These are phyloP conservation scores for Podila epigama DNA, from an alignment of 192 early-diverging fungal genomes.

Conservation along the genomic window DNA sequence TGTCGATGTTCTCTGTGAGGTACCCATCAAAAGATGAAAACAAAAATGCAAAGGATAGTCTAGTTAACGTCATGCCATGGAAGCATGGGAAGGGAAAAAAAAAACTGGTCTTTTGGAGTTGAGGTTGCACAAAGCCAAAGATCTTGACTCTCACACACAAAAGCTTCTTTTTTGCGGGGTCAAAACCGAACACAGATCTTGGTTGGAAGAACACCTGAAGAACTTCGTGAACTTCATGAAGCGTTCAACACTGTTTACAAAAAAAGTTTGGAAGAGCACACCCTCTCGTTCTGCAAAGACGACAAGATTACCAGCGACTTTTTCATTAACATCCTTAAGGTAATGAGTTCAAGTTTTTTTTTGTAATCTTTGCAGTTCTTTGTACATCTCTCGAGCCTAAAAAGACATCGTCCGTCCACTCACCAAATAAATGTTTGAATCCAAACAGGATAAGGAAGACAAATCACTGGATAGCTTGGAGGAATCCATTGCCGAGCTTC, in stretches of 20 bases:
- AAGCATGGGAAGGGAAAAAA: neutral
- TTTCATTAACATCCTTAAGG: slow-evolving; percentile 25
- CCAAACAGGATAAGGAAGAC: slow-evolving; percentile 34
- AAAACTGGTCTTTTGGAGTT: neutral
- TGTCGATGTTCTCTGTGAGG: slow-evolving; percentile 45
- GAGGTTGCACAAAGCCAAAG: neutral
- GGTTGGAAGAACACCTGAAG: slow-evolving; percentile 36
- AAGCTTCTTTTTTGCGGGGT: too few species aligned
- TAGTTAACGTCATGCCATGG: too few species aligned
- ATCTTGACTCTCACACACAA: neutral
- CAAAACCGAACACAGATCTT: slow-evolving; percentile 17
- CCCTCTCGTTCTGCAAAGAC: slow-evolving; percentile 17
- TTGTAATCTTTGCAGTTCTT: neutral
- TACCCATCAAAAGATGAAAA: neutral
- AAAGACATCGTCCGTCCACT: too few species aligned
- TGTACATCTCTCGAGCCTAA: neutral
- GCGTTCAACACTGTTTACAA: slow-evolving; percentile 22
- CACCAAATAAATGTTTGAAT: too few species aligned
- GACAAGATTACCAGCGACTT: slow-evolving; percentile 15
- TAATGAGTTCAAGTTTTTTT: neutral
- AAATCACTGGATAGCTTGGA: slow-evolving; percentile 24
- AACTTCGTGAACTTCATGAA: slow-evolving; percentile 28
- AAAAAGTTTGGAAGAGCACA: slow-evolving; percentile 15
- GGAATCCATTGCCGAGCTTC: slow-evolving; percentile 6
- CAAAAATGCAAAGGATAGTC: neutral